Base-by-base conservation (phyloP, 108 stramenopile genomes). In the Cyclotella atomus region DNA sequence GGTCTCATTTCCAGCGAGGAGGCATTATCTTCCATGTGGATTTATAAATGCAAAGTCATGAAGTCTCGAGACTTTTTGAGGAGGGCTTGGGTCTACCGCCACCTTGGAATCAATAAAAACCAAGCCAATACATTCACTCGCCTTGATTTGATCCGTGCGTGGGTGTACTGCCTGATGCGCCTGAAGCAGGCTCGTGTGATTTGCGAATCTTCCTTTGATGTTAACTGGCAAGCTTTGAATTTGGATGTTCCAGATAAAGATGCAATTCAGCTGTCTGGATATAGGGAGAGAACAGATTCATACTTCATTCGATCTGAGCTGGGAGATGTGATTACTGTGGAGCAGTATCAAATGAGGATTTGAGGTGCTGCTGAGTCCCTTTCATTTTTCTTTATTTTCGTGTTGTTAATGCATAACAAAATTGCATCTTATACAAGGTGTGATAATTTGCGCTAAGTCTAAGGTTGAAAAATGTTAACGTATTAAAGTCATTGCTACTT, bases 201-300 rank as follows among this genome's bases (percentile, higher is more conserved):
- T 9, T 17, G 16, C 9, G n/a, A 17, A 49, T 49, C 47, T 19
- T 49, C 16, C 47, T 49, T 49, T 49, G n/a, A 19, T 49, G 47
- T 49, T 4, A 49, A 9, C 4, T 49, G 47, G 47, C 47, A 49
- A n/a, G 47, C 47, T 49, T 49, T 49, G 4, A 19, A 49, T 19
- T 19, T 12, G 47, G 47, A 49, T 12, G n/a, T 12, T 12, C 10
- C n/a, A 17, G 47, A 19, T 12, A 10, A 49, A 49, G 47, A n/a
- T n/a, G n/a, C 47, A 12, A n/a, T 49, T 49, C 47, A 49, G 47
- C 47, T 49, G 10, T 4, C 4, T 49, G n/a, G 47, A 17, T 49
- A n/a, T 19, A 49, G 47, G 47, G 47, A 49, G 47, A 49, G 47
- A 49, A 49, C 47, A n/a, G 47, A 49, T 49, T n/a, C 47, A 49